These are phyloP conservation scores for Fusarium globosum DNA, from an alignment of 2,329 filamentous ascomycete genomes.

Conservation along the genomic window DNA sequence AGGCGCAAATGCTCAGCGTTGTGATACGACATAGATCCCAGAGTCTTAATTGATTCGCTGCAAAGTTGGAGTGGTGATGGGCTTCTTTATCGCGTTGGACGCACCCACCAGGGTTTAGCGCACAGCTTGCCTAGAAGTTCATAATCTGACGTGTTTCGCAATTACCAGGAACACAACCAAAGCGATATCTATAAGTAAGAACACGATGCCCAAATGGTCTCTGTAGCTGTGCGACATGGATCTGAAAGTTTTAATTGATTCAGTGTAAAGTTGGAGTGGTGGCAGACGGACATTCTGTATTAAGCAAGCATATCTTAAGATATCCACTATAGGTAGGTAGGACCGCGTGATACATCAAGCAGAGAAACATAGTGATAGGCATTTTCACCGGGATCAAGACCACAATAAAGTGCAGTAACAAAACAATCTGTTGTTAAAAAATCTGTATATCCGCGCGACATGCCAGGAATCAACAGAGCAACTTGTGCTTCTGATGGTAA, in stretches of 20 bases:
- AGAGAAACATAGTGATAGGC: background rate
- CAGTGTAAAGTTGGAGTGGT: background rate
- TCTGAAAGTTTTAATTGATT: background rate
- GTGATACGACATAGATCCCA: accelerated
- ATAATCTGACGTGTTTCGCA: accelerated
- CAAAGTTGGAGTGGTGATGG: accelerated
- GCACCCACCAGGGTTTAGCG: background rate
- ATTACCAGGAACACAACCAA: background rate
- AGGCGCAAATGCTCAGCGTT: background rate
- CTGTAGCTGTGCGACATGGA: background rate
- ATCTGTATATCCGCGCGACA: background rate
- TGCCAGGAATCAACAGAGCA: no score
- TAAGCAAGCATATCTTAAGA: background rate
- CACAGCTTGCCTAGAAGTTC: accelerated
- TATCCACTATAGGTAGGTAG: background rate
- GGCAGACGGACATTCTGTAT: accelerated
- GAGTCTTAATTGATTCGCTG: background rate
- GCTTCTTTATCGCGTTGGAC: accelerated
- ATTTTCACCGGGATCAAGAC: background rate
- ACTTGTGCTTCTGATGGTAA: background rate
- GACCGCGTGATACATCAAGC: background rate
- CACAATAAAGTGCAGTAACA: background rate
- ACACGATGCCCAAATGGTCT: accelerated
- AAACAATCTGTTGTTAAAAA: accelerated
- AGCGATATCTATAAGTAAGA: accelerated